Conservation (phyloP, 1,139 yeast species). For the Geotrichum carabidarum region DNA sequence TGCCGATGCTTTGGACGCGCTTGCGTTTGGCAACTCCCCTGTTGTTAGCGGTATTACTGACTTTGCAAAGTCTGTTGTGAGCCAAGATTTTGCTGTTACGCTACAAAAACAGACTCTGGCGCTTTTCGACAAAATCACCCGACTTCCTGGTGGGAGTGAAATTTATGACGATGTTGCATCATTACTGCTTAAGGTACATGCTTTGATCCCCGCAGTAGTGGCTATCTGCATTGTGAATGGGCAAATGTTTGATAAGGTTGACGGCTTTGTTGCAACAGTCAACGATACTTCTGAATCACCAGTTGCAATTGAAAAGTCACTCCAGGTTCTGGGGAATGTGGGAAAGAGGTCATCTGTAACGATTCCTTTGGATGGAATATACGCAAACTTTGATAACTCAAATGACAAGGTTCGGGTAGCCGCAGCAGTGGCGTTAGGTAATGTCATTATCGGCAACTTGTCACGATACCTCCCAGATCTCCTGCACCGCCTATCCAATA, state of each 20-base stretch:
- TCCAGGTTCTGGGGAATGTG: conserved; percentile 47
- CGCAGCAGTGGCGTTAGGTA: conserved; percentile 53
- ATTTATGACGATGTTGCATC: conserved; percentile 4
- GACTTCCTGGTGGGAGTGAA: not conserved
- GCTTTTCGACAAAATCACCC: conserved; percentile 9
- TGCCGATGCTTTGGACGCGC: conserved; percentile 3
- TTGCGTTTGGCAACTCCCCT: not conserved
- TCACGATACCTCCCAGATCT: conserved; percentile 38
- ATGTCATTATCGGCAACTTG: conserved; percentile 43
- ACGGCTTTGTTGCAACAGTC: conserved; percentile 6
- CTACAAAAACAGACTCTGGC: conserved; percentile 5
- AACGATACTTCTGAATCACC: not conserved
- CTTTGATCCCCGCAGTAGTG: conserved; percentile 21
- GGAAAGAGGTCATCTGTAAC: conserved; percentile 37
- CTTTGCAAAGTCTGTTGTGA: conserved; percentile 8
- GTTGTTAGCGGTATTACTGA: not conserved
- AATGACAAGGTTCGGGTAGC: conserved; percentile 45
- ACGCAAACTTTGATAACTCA: conserved; percentile 30
- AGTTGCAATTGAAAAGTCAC: conserved; percentile 20
- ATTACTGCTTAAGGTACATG: not conserved
- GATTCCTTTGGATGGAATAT: conserved; percentile 36
- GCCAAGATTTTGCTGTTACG: not conserved
- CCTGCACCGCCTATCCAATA: conserved; percentile 30
- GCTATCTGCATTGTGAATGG: conserved; percentile 18
- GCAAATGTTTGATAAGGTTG: conserved; percentile 9